These are phyloP conservation scores for Brassica hybrid DNA, from an alignment of 441 rosid genomes.

Conservation along the genomic window DNA sequence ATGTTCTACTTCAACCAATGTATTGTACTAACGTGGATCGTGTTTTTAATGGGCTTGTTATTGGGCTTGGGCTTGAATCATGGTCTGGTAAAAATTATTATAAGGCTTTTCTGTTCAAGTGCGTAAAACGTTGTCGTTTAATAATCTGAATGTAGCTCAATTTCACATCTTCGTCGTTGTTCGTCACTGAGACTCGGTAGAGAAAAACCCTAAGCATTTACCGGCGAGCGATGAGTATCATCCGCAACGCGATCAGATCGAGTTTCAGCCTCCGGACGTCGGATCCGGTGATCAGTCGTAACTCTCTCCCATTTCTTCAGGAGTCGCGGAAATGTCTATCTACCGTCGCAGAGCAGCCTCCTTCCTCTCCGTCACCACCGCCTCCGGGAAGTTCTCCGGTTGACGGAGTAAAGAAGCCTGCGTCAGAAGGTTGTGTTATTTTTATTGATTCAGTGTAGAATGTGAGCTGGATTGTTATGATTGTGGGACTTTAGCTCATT, in stretches of 20 bases:
- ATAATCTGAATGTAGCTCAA: too few species aligned
- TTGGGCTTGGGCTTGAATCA: conserved; percentile 15
- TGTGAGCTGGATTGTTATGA: not conserved
- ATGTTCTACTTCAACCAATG: not conserved
- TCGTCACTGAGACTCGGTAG: conserved; percentile 38
- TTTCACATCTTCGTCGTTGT: conserved; percentile 14
- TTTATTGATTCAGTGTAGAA: not conserved
- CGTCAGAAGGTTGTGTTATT: conserved; percentile 44
- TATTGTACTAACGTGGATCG: conserved; percentile 4
- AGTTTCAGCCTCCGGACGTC: conserved; percentile 32
- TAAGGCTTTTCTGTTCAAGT: not conserved
- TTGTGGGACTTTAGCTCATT: conserved; percentile 14
- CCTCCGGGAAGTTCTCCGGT: conserved; percentile 42
- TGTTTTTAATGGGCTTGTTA: conserved; percentile 14
- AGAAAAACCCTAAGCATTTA: conserved; percentile 27
- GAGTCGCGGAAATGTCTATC: conserved; percentile 54
- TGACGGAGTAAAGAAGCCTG: conserved; percentile 40
- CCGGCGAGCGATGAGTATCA: conserved; percentile 51
- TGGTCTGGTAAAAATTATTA: not conserved
- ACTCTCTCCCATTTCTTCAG: conserved; percentile 42
- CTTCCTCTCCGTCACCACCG: conserved; percentile 39
- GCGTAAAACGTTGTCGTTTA: conserved; percentile 17
- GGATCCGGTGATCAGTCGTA: conserved; percentile 32
- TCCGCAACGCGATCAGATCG: conserved; percentile 52
- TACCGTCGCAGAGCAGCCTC: conserved; percentile 55